A percentile compares a stretch with the other conserved stretches of the same genome.
Conservation (phyloP, 768 basidiomycete genomes). For the Leccinellum rugosiceps region DNA sequence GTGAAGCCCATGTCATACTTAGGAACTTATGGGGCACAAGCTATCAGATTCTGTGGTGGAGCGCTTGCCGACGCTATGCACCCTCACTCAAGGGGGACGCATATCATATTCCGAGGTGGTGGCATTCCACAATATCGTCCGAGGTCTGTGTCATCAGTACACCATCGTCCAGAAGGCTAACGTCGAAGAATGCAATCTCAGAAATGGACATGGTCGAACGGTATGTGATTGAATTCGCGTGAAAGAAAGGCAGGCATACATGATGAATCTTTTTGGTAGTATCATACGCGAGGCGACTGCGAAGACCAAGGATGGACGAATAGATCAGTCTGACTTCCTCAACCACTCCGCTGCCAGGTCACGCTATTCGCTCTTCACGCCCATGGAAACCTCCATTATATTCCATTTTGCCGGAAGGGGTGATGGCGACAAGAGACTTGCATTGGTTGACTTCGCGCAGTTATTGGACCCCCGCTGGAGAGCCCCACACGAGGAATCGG, state of each 20-base stretch:
- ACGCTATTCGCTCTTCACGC: slow-evolving; percentile 93
- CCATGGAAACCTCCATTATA: slow-evolving; percentile 97
- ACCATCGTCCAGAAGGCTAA: slow-evolving; percentile 3
- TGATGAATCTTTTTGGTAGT: slow-evolving; percentile 33
- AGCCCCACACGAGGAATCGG: slow-evolving; percentile 57
- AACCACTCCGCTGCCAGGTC: slow-evolving; percentile 83
- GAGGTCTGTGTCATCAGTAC: slow-evolving; percentile 51
- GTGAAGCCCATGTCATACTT: neutral
- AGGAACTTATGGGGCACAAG: slow-evolving; percentile 98
- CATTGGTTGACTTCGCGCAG: slow-evolving; percentile 89
- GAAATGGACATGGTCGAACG: slow-evolving; percentile 98
- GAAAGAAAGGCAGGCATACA: neutral
- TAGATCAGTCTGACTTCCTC: slow-evolving; percentile 94
- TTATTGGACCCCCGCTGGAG: slow-evolving; percentile 88
- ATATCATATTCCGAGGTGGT: slow-evolving; percentile 96
- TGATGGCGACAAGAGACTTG: slow-evolving; percentile 61
- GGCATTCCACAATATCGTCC: slow-evolving; percentile 95
- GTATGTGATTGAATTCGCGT: slow-evolving; percentile 30
- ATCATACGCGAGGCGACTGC: slow-evolving; percentile 88
- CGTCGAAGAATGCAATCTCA: slow-evolving; percentile 2
- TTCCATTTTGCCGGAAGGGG: slow-evolving; percentile 97
- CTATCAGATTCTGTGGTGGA: slow-evolving; percentile 92
- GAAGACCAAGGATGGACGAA: slow-evolving; percentile 91
- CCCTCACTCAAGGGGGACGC: slow-evolving; percentile 80
- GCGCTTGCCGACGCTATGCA: slow-evolving; percentile 87